Conservation (phyloP, 768 basidiomycete genomes). For the Clitopilus hobsonii region DNA sequence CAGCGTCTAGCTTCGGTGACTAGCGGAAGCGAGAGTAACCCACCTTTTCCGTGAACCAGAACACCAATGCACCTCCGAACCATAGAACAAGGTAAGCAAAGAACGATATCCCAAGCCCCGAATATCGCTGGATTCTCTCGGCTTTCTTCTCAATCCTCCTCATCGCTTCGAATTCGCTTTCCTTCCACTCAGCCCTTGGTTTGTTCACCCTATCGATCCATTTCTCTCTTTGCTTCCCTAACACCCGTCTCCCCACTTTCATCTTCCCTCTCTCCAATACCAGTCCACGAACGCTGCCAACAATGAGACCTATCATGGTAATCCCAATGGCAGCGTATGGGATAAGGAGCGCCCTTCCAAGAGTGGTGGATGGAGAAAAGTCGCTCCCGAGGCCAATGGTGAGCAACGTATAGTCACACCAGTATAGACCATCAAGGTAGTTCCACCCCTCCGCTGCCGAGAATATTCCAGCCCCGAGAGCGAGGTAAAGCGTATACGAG, state of each 20-base stretch:
- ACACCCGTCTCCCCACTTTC: conserved; percentile 25
- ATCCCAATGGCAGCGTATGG: conserved; percentile 35
- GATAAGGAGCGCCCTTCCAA: conserved; percentile 25
- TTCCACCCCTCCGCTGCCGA: conserved; percentile 28
- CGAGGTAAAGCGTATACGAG: conserved; percentile 32
- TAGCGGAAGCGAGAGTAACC: not conserved
- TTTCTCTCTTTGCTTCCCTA: conserved; percentile 27
- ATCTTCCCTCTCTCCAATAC: conserved; percentile 32
- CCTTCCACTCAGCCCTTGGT: conserved; percentile 20
- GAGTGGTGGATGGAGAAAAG: conserved; percentile 24
- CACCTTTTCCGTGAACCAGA: conserved; percentile 30
- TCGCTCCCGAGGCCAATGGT: conserved; percentile 37
- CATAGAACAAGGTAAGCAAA: conserved; percentile 24
- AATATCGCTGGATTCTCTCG: conserved; percentile 20
- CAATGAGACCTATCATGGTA: conserved; percentile 30
- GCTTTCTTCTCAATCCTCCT: conserved; percentile 22
- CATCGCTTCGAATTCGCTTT: conserved; percentile 36
- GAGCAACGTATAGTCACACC: conserved; percentile 38
- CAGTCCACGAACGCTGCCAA: conserved; percentile 31
- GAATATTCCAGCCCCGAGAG: conserved; percentile 33
- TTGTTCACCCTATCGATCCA: conserved; percentile 15
- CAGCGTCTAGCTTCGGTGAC: not conserved
- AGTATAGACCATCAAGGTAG: conserved; percentile 35
- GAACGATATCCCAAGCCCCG: conserved; percentile 21
- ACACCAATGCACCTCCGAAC: conserved; percentile 32